Conservation (phyloP, 345 rosid species). For the Arabis alpina region DNA sequence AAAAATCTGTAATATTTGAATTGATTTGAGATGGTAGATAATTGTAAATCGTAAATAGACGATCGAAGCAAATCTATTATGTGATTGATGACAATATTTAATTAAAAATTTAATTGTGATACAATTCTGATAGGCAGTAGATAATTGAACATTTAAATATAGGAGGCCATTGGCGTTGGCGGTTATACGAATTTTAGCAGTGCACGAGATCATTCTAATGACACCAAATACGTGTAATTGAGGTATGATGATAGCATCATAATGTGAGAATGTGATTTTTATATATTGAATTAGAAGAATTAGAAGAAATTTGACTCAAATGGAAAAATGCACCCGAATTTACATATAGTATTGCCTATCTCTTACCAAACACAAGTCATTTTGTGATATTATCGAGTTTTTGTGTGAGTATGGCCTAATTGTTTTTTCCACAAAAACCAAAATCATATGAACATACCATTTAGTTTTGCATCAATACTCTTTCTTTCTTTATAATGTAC, state of each 20-base stretch:
- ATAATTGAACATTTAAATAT: neutral
- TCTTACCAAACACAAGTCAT: too few species aligned
- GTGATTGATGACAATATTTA: neutral
- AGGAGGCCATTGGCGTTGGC: neutral
- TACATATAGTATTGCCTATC: too few species aligned
- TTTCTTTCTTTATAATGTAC: too few species aligned
- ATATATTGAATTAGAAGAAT: neutral
- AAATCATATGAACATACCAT: too few species aligned
- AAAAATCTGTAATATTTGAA: neutral
- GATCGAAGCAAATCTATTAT: neutral
- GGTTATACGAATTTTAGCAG: neutral
- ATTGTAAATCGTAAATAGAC: slow-evolving; percentile 1
- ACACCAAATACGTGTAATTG: slow-evolving; percentile 2
- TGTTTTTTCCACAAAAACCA: too few species aligned
- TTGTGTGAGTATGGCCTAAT: too few species aligned
- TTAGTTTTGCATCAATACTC: too few species aligned
- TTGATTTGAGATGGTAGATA: neutral
- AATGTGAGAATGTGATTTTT: slow-evolving; percentile 2
- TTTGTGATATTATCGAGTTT: too few species aligned
- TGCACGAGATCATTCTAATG: slow-evolving; percentile 12
- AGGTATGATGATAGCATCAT: neutral
- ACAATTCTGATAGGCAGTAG: neutral
- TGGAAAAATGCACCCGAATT: too few species aligned
- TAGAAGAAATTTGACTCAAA: too few species aligned
- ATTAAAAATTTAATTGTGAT: neutral